Conservation (phyloP, 1,284 basidiomycete genomes). For the Gomphus bonarii region DNA sequence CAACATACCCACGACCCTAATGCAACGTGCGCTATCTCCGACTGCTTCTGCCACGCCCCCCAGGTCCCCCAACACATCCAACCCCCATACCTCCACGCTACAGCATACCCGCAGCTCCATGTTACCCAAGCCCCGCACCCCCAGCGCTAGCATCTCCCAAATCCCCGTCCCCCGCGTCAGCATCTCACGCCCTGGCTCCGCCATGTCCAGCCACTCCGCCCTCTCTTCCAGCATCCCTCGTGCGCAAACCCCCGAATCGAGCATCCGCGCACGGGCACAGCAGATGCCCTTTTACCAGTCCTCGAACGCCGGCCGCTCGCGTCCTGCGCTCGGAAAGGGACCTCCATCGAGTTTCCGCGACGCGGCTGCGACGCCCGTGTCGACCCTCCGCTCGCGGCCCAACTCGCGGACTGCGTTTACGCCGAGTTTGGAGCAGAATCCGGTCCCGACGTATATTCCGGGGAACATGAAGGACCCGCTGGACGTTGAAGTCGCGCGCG, state of each 20-base stretch:
- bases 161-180: constrained; percentile 70
- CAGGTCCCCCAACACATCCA: constrained; percentile 21
- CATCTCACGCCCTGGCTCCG: constrained; percentile 56
- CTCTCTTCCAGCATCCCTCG: constrained; percentile 29
- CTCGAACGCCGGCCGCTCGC: constrained; percentile 5
- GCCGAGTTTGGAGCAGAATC: constrained; percentile 38
- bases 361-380: constrained; percentile 28
- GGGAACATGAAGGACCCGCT: constrained; percentile 67
- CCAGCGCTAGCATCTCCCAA: constrained; percentile 55
- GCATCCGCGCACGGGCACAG: constrained; percentile 43
- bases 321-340: constrained; percentile 5
- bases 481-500: constrained; percentile 64
- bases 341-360: constrained; percentile 74
- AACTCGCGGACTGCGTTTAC: constrained; percentile 56
- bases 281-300: constrained; percentile 41
- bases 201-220: constrained; percentile 52
- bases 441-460: constrained; percentile 56
- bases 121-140: constrained; percentile 54
- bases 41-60: constrained; percentile 29
- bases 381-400: constrained; percentile 41
- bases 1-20: constrained; percentile 27
- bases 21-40: constrained; percentile 59
- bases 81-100: constrained; percentile 28
- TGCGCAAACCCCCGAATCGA: constrained; percentile 60
- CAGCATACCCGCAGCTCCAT: constrained; percentile 21